Percentiles rank a stretch among this genome's conserved stretches.
These are phyloP conservation scores for Alternaria rosae DNA, from an alignment of 2,329 filamentous ascomycete genomes.

Conservation along the genomic window DNA sequence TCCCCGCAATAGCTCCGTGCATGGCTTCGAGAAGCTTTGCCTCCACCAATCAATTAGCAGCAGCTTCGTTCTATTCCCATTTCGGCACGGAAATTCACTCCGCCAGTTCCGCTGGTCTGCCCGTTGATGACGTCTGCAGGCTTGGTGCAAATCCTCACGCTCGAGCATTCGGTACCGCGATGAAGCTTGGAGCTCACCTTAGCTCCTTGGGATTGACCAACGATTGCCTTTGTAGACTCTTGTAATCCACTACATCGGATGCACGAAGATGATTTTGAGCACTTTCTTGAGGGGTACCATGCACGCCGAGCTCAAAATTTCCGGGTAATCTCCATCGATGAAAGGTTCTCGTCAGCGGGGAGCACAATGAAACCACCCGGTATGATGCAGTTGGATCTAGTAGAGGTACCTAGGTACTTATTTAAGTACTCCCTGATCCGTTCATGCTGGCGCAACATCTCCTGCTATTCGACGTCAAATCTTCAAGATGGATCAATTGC, in stretches of 20 bases:
- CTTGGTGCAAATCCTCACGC: constrained; percentile 16
- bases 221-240: constrained; percentile 16
- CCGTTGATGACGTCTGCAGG: constrained; percentile 23
- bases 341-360: constrained; percentile 13
- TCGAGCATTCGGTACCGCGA: constrained; percentile 20
- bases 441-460: neutral
- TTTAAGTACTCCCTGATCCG: constrained; percentile 15
- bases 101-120: constrained; percentile 31
- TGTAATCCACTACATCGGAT: constrained; percentile 4
- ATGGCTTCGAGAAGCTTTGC: constrained; percentile 28
- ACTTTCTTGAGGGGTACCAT: constrained; percentile 14
- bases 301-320: constrained; percentile 21
- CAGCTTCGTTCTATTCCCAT: constrained; percentile 14
- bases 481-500: constrained; percentile 30
- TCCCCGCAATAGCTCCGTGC: constrained; percentile 20
- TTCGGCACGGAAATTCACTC: constrained; percentile 32
- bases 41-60: constrained; percentile 38
- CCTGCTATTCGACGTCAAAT: neutral
- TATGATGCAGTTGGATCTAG: constrained; percentile 5
- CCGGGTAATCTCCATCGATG: constrained; percentile 16
- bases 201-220: constrained; percentile 26
- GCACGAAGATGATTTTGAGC: constrained; percentile 10
- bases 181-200: constrained; percentile 26
- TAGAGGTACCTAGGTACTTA: constrained; percentile 8
- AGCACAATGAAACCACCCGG: constrained; percentile 12